Base-by-base conservation (phyloP, 208 protist genomes). In the Trypanosoma avium region DNA sequence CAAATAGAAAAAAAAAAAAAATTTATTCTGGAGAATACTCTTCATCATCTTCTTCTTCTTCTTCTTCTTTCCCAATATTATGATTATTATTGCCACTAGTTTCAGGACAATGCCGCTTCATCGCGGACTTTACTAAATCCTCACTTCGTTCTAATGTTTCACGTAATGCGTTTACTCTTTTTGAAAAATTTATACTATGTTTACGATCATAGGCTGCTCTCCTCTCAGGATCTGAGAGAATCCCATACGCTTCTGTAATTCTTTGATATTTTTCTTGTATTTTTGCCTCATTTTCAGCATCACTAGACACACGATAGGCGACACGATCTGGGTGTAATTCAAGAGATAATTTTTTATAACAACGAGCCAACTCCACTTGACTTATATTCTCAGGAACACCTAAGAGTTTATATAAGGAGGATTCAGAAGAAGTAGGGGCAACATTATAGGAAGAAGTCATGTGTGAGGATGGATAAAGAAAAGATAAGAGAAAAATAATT, bases 241-340 rank as follows among this genome's bases (percentile, higher is more conserved):
- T 68, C 7, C 45, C 53, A 63, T 95, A 95, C 9, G 89, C 89
- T 60, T 75, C 84, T 0, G 79, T 86, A 58, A 95, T 87, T 54
- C 56, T 46, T 38, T 89, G 82, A 42, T 81, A 95, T n/a, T 73
- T 70, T 24, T 30, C 46, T 49, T 76, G 75, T 29, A 80, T 71
- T 46, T 73, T 56, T 19, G 26, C 46, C 36, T 86, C 79, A 12
- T 21, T 30, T 12, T 55, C 48, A 1, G 29, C 27, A 12, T 52
- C 22, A 10, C 9, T 27, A 30, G 32, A 38, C 12, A 53, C 21
- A 15, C 87, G 81, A 67, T 91, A 88, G 1, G 81, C 82, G 2
- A 61, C 85, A 6, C 89, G 83, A 42, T 95, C 89, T 1, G 86
- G 89, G 65, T 95, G 89, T 6, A 89, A 63, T 48, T 84, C 49